Evolutionary conservation across 2,329 filamentous ascomycete species (phyloP).

Genomic region (Neobulgaria alba): DNA sequence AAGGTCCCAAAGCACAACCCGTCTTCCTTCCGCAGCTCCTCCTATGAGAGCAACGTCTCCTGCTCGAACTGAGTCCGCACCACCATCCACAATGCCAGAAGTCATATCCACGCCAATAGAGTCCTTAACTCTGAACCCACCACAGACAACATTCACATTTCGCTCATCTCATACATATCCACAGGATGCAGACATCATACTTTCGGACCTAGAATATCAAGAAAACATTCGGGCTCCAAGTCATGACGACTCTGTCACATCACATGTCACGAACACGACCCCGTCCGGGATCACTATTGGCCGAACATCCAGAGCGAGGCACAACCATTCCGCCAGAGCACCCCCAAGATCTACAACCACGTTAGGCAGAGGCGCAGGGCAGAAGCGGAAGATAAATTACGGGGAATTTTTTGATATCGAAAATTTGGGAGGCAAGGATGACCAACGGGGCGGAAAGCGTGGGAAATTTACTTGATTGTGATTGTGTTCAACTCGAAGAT

Average conservation of each 20-base stretch:
- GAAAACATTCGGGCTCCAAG: slow-evolving; percentile 33
- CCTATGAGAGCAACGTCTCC: slow-evolving; percentile 14
- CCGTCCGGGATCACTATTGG: slow-evolving; percentile 21
- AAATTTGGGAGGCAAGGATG: slow-evolving; percentile 54
- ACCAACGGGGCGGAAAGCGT: slow-evolving; percentile 29
- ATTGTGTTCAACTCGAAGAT: slow-evolving; percentile 3
- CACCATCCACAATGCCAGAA: slow-evolving; percentile 12
- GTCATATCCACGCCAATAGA: slow-evolving; percentile 7
- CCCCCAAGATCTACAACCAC: slow-evolving; percentile 15
- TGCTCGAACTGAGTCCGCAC: slow-evolving; percentile 32
- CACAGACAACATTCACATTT: slow-evolving; percentile 60
- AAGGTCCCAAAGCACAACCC: slow-evolving; percentile 37
- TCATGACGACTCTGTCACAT: slow-evolving; percentile 19
- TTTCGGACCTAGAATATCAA: slow-evolving; percentile 52
- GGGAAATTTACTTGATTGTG: slow-evolving; percentile 25
- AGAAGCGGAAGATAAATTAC: slow-evolving; percentile 65
- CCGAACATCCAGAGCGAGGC: slow-evolving; percentile 23
- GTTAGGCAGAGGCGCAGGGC: slow-evolving; percentile 55
- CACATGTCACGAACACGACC: slow-evolving; percentile 17
- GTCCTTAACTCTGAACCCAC: slow-evolving; percentile 37
- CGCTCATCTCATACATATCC: slow-evolving; percentile 55
- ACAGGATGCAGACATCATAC: slow-evolving; percentile 46
- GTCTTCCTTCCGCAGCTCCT: slow-evolving; percentile 12
- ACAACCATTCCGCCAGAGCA: slow-evolving; percentile 21
- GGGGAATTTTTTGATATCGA: slow-evolving; percentile 68